Percentiles rank a stretch among this genome's conserved stretches.
Evolutionary conservation across 306 rosid species (phyloP).

Genomic region (Inga leiocalycina): DNA sequence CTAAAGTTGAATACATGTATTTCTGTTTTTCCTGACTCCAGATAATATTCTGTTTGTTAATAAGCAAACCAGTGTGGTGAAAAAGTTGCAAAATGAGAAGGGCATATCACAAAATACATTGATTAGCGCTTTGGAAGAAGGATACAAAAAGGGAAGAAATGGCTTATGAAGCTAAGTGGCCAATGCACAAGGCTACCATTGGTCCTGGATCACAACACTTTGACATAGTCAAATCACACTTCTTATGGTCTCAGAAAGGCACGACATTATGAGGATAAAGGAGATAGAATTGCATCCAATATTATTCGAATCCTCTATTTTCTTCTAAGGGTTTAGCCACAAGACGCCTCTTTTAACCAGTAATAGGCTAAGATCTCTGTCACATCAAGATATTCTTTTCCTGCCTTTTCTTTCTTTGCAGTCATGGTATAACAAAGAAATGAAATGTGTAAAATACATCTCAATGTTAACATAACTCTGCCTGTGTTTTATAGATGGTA

Average conservation of each 20-base stretch:
- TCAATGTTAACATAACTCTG: neutral
- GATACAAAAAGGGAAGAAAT: neutral
- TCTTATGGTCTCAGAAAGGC: neutral
- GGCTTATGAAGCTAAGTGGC: neutral
- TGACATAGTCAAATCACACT: neutral
- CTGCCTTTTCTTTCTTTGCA: no score
- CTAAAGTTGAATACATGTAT: neutral
- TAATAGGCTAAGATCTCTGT: neutral
- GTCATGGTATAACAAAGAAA: neutral
- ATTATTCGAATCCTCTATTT: neutral
- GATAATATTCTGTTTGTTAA: neutral
- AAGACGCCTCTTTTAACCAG: neutral
- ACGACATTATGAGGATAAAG: neutral
- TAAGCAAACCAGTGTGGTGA: neutral
- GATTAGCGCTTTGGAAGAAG: neutral
- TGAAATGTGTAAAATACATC: neutral
- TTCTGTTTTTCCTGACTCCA: neutral
- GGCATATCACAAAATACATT: neutral
- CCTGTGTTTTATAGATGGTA: neutral
- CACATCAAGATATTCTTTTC: neutral
- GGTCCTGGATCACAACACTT: neutral
- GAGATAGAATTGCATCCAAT: neutral
- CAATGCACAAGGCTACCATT: neutral
- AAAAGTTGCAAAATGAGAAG: neutral
- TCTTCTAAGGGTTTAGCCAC: neutral